Percentiles rank a stretch among this genome's conserved stretches.
phyloP scores from a whole-genome alignment of 371 early-diverging fungal species.

The Chytridiales sp. region DNA sequence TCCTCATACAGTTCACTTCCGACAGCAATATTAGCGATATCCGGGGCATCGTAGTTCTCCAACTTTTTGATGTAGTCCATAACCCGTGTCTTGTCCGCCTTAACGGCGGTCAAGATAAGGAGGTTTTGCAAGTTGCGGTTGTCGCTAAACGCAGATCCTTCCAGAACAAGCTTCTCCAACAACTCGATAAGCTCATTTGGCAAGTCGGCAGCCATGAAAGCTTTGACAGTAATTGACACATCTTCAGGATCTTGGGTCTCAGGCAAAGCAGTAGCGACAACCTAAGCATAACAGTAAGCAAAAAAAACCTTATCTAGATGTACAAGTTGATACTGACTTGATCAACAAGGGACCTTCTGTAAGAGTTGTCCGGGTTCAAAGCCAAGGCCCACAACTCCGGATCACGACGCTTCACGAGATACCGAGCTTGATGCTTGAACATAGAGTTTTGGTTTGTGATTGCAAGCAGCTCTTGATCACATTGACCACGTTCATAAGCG shows the following conservation, averaged over 20 bases:
- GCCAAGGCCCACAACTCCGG: conserved; percentile 82
- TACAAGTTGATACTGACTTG: conserved; percentile 55
- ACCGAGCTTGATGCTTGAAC: conserved; percentile 98
- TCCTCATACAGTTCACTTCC: conserved; percentile 88
- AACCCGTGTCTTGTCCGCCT: conserved; percentile 84
- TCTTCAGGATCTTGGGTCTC: conserved; percentile 96
- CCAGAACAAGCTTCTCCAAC: conserved; percentile 93
- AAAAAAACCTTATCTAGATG: not conserved
- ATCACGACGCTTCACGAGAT: conserved; percentile 89
- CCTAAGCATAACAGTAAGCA: conserved; percentile 33
- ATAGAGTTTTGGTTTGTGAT: conserved; percentile 95
- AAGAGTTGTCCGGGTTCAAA: conserved; percentile 72
- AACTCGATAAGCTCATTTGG: conserved; percentile 95
- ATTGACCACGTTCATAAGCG: conserved; percentile 92
- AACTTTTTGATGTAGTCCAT: conserved; percentile 93
- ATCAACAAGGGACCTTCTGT: conserved; percentile 88
- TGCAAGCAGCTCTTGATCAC: conserved; percentile 88
- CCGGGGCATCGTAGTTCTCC: conserved; percentile 91
- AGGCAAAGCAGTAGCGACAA: conserved; percentile 85
- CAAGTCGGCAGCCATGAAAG: conserved; percentile 94
- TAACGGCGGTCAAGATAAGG: conserved; percentile 95
- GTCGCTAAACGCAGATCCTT: conserved; percentile 86
- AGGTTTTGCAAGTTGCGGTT: conserved; percentile 96
- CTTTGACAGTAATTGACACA: conserved; percentile 94
- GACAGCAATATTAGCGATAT: conserved; percentile 93